Evolutionary conservation across 2,329 filamentous ascomycete species (phyloP).

Genomic region (Nannizzia gypsea): DNA sequence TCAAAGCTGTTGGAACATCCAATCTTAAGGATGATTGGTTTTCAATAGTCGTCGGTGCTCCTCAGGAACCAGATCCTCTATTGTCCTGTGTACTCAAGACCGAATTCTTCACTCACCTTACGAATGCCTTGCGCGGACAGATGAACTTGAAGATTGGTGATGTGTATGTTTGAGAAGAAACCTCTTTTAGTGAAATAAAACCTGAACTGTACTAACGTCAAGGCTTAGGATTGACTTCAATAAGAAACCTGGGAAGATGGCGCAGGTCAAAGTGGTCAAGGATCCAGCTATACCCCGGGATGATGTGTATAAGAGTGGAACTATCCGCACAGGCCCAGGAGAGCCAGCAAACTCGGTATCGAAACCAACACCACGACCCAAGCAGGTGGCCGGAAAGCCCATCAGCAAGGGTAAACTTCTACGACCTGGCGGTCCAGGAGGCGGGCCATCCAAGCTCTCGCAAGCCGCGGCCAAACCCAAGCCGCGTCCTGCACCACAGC

Average conservation of each 20-base stretch:
- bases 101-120: conserved; percentile 88
- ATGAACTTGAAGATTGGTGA: conserved; percentile 75
- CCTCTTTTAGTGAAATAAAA: not conserved
- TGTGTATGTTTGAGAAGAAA: conserved; percentile 31
- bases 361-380: conserved; percentile 73
- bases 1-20: conserved; percentile 77
- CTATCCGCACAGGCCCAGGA: conserved; percentile 74
- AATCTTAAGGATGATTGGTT: conserved; percentile 93
- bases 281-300: conserved; percentile 60
- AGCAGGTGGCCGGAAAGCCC: conserved; percentile 72
- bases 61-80: conserved; percentile 85
- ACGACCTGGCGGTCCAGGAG: conserved; percentile 74
- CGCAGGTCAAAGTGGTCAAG: conserved; percentile 78
- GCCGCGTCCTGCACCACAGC: conserved; percentile 19
- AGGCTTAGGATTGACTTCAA: conserved; percentile 66
- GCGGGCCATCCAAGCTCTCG: conserved; percentile 60
- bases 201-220: conserved; percentile 8
- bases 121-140: conserved; percentile 63
- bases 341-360: conserved; percentile 75
- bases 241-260: conserved; percentile 92
- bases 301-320: conserved; percentile 88
- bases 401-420: conserved; percentile 91
- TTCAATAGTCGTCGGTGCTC: conserved; percentile 76
- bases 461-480: conserved; percentile 30
- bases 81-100: conserved; percentile 93